These are phyloP conservation scores for Diaporthe nobilis DNA, from an alignment of 2,329 filamentous ascomycete species.

Conservation along the genomic window DNA sequence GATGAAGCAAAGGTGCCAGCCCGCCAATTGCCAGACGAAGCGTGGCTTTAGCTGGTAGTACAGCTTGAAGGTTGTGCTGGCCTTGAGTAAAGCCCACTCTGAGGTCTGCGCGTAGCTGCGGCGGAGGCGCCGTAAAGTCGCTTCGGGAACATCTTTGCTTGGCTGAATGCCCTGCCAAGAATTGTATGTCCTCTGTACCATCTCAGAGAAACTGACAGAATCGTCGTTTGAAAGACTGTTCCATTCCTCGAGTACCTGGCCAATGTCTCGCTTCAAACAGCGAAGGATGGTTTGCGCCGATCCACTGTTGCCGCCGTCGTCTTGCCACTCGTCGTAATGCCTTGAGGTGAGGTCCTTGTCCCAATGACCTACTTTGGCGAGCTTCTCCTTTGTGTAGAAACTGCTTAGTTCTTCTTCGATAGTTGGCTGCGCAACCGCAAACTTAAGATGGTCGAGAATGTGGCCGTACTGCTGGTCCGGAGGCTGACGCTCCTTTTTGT, in stretches of 20 bases:
- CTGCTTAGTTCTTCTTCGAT: slow-evolving; percentile 55
- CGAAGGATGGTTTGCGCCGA: slow-evolving; percentile 52
- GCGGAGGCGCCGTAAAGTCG: neutral
- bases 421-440: slow-evolving; percentile 61
- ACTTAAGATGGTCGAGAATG: slow-evolving; percentile 75
- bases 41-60: slow-evolving; percentile 47
- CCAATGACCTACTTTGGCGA: slow-evolving; percentile 47
- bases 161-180: slow-evolving; percentile 60
- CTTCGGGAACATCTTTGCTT: slow-evolving; percentile 42
- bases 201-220: slow-evolving; percentile 42
- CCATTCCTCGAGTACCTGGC: slow-evolving; percentile 52
- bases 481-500: slow-evolving; percentile 56
- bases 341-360: slow-evolving; percentile 54
- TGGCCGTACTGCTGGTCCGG: slow-evolving; percentile 53
- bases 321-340: slow-evolving; percentile 45
- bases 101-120: slow-evolving; percentile 46
- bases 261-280: slow-evolving; percentile 53
- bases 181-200: slow-evolving; percentile 54
- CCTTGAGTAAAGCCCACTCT: slow-evolving; percentile 65
- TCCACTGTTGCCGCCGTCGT: slow-evolving; percentile 41
- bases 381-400: slow-evolving; percentile 49
- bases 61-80: slow-evolving; percentile 62
- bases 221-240: slow-evolving; percentile 42
- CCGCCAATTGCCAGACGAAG: slow-evolving; percentile 64
- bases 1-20: slow-evolving; percentile 62